Base-by-base conservation (phyloP, 768 basidiomycete species). In the Tricholoma flavovirens region DNA sequence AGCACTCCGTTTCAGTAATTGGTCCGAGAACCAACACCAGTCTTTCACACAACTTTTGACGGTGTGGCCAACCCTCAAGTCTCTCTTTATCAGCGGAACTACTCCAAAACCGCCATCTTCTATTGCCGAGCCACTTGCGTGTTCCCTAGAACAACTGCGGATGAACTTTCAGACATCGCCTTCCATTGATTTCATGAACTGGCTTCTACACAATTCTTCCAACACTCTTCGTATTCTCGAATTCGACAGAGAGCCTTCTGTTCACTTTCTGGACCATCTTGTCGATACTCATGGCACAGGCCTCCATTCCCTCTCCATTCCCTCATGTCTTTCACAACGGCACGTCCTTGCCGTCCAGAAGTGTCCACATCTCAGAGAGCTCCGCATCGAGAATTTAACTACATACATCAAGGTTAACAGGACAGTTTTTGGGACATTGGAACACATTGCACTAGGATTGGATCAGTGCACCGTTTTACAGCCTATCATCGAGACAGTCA, bases 151-250 rank as follows among this genome's bases (percentile, higher is more conserved):
- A 52, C 73, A 78, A 61, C 73, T 90, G 38, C 76, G 79, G 56
- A 75, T 87, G 70, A 86, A 87, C 69, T 83, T 84, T 68, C 86
- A 87, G 65, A 66, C 73, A n/a, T 69, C 80, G 6, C 84, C 86
- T 19, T 78, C 83, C 2, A 64, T 80, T 46, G 83, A 85, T 33
- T 84, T 88, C 67, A 70, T 87, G 61, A 73, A 78, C 35, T 88
- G 87, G 88, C 80, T 90, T 55, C 81, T 88, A 22, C 78, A 81
- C 62, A 75, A 80, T 55, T 85, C 86, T 32, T 60, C 68, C 21
- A 67, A 66, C 43, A 74, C 75, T n/a, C 73, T 87, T 46, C 74
- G 74, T 54, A 67, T 72, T 29, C 72, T 89, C 54, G 81, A 84
- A 54, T 72, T 88, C 54, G 80, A 80, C 51, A 76, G 85, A 55